Base-by-base conservation (phyloP, 129 eudicot genomes). In the Arctium minus region DNA sequence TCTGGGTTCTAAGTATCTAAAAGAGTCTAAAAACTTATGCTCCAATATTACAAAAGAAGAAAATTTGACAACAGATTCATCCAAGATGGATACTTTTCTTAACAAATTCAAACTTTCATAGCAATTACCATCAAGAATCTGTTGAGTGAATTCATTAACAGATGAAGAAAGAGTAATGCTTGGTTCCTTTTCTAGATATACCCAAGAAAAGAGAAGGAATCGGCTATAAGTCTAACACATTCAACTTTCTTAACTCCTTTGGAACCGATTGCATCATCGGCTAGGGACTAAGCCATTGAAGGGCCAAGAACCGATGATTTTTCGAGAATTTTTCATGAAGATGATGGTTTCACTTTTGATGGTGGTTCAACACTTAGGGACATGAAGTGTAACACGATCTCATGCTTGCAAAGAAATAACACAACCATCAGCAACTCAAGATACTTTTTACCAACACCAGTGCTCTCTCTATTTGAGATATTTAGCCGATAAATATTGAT, bases 351-450 rank as follows among this genome's bases (percentile, higher is more conserved):
- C 27, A 22, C 27, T 22, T 22, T 22, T 22, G 27, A 22, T 22
- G 27, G 27, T 22, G 27, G 27, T 22, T 22, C 27, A 22, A 22
- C 27, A 22, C 79, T 96, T 92, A 11, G 99, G 92, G 68, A 96
- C 92, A 87, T 96, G 96, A 73, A 93, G 88, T 46, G 89, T 89
- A 79, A 76, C 80, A 27, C 75, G 48, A 74, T 93, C 97, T 79
- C 94, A 88, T 65, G 98, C 85, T 84, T 82, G 89, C 87, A 96
- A 85, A 76, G 97, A 94, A 46, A 93, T 89, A 70, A 96, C 88
- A 83, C 88, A 93, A 31, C 99, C 98, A 70, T 96, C 99, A 96
- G 86, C 72, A 88, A 35, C 73, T 96, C 97, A 70, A 73, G 83
- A 73, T 94, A 81, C 88, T 80, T 92, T 82, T 77, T 89, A 70